These are phyloP conservation scores for Pulveroboletus ravenelii DNA, from an alignment of 768 basidiomycete species.

Conservation along the genomic window DNA sequence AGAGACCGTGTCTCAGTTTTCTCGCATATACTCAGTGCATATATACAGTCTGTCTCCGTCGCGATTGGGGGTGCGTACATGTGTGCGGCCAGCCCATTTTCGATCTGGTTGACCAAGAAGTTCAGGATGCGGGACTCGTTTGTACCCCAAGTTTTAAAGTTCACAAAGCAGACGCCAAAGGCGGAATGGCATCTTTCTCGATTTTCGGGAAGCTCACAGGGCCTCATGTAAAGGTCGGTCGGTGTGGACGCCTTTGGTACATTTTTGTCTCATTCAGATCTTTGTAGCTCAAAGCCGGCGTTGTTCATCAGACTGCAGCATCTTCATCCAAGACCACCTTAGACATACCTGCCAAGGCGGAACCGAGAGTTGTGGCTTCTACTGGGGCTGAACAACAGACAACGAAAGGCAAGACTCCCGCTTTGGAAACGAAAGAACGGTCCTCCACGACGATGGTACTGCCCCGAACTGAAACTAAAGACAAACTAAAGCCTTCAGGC, in stretches of 20 bases:
- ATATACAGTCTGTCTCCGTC: constrained; percentile 72
- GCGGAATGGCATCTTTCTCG: constrained; percentile 9
- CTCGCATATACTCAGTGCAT: constrained; percentile 50
- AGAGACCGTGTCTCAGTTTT: constrained; percentile 55
- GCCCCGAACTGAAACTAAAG: constrained; percentile 17
- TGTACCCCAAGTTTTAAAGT: constrained; percentile 33
- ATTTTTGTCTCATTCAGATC: neutral
- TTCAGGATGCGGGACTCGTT: constrained; percentile 44
- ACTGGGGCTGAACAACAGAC: constrained; percentile 13
- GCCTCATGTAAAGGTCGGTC: constrained; percentile 43
- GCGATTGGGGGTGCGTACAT: constrained; percentile 40
- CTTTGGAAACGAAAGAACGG: constrained; percentile 24
- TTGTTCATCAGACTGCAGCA: constrained; percentile 14
- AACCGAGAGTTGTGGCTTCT: constrained; percentile 10
- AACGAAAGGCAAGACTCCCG: constrained; percentile 21
- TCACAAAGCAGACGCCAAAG: constrained; percentile 29
- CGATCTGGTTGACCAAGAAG: neutral
- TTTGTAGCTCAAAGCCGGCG: constrained; percentile 15
- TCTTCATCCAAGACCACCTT: constrained; percentile 45
- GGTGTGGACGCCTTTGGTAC: neutral
- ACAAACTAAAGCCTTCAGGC: constrained; percentile 37
- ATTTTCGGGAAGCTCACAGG: constrained; percentile 44
- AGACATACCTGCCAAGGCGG: constrained; percentile 18
- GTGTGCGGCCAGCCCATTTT: neutral
- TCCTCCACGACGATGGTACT: constrained; percentile 22